Evolutionary conservation across 2,329 filamentous ascomycete genomes (phyloP).

Genomic region (Alternaria longipes): DNA sequence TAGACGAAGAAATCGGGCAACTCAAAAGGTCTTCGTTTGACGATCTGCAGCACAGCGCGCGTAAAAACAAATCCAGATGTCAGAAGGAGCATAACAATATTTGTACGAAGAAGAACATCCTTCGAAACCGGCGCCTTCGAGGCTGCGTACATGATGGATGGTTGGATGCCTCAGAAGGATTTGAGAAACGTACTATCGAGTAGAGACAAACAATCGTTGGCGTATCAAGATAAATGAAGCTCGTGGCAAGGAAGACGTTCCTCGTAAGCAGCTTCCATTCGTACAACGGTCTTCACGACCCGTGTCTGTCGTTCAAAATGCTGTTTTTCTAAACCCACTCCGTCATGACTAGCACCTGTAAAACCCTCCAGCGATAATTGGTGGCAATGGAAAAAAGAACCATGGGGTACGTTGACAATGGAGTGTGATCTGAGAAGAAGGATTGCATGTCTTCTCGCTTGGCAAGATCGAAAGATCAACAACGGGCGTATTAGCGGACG

Average conservation of each 20-base stretch:
- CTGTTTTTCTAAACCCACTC: not conserved
- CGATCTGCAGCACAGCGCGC: constrained; percentile 18
- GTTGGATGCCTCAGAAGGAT: not conserved
- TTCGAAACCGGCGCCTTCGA: constrained; percentile 17
- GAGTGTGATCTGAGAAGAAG: not conserved
- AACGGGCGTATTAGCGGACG: not conserved
- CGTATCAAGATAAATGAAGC: not conserved
- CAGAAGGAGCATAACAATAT: constrained; percentile 25
- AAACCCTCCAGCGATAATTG: not conserved
- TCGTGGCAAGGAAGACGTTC: not conserved
- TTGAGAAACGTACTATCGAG: not conserved
- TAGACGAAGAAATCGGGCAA: constrained; percentile 34
- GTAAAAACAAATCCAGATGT: constrained; percentile 21
- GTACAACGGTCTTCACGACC: not conserved
- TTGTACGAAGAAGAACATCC: constrained; percentile 19
- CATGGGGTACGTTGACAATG: not conserved
- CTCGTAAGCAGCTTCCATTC: not conserved
- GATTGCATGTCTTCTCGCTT: not conserved
- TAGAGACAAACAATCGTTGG: not conserved
- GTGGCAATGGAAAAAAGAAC: not conserved
- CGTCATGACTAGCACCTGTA: not conserved
- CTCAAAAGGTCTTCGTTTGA: constrained; percentile 21
- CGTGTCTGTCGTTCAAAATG: not conserved
- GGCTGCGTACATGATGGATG: not conserved
- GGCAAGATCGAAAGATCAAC: not conserved